These are phyloP conservation scores for Myrica gale DNA, from an alignment of 306 rosid species.

Conservation along the genomic window DNA sequence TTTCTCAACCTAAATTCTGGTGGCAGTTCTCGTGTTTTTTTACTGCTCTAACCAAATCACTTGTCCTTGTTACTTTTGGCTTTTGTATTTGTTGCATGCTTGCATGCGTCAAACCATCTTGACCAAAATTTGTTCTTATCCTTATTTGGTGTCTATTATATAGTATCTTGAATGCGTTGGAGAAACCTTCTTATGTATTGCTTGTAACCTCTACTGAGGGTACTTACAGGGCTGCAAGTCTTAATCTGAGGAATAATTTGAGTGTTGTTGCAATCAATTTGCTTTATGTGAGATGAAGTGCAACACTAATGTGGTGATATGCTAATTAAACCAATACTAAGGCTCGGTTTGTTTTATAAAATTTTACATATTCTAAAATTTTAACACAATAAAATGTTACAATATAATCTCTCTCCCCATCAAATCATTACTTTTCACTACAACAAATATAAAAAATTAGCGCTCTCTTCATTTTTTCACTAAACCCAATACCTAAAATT, in stretches of 20 bases:
- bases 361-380: no score
- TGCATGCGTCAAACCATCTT: neutral
- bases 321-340: neutral
- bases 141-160: neutral
- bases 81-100: neutral
- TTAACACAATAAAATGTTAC: no score
- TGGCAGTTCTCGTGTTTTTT: neutral
- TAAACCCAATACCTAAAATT: no score
- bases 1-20: neutral
- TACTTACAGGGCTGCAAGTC: neutral
- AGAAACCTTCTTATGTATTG: neutral
- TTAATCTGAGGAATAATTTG: neutral
- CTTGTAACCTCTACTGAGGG: neutral
- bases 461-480: no score
- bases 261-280: neutral
- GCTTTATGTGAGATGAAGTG: neutral
- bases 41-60: neutral
- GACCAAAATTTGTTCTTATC: neutral
- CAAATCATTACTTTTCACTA: no score
- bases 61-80: neutral
- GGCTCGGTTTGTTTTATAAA: no score
- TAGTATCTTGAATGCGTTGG: neutral
- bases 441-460: no score
- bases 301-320: neutral
- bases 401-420: no score